Evolutionary conservation across 306 rosid genomes (phyloP).

Genomic region (Astragalus membranaceus): DNA sequence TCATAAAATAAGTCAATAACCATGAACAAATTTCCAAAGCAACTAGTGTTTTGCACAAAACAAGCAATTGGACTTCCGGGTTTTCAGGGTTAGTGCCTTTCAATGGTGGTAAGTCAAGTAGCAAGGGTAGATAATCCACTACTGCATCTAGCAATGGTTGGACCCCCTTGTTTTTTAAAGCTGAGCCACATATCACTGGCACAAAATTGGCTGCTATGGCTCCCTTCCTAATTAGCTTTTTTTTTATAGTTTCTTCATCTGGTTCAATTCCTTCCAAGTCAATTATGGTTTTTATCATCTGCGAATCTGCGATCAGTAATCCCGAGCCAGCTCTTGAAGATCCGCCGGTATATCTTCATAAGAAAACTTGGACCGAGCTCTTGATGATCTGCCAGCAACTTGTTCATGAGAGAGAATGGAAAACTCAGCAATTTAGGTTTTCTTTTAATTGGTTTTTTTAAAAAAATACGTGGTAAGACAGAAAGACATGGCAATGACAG

Average conservation of each 20-base stretch:
- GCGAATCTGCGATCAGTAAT: slow-evolving; percentile 58
- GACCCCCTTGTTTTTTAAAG: slow-evolving; percentile 97
- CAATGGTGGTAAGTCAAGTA: slow-evolving; percentile 84
- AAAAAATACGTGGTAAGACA: too few relatives aligned
- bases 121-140: slow-evolving; percentile 90
- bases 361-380: slow-evolving; percentile 79
- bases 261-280: slow-evolving; percentile 92
- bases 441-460: too few relatives aligned
- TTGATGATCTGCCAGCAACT: too few relatives aligned
- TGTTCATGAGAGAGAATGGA: too few relatives aligned
- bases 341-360: slow-evolving; percentile 68
- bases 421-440: too few relatives aligned
- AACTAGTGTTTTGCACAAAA: too few relatives aligned
- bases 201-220: slow-evolving; percentile 62
- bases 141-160: slow-evolving; percentile 95
- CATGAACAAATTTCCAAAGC: too few relatives aligned
- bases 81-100: slow-evolving; percentile 87
- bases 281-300: slow-evolving; percentile 69
- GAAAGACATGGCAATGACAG: too few relatives aligned
- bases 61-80: slow-evolving; percentile 43
- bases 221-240: slow-evolving; percentile 75
- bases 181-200: slow-evolving; percentile 93
- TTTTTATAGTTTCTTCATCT: slow-evolving; percentile 67
- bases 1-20: too few relatives aligned
- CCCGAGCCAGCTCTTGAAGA: slow-evolving; percentile 68